Base-by-base conservation (phyloP, 116 monocot species). In the Posidonia oceanica region DNA sequence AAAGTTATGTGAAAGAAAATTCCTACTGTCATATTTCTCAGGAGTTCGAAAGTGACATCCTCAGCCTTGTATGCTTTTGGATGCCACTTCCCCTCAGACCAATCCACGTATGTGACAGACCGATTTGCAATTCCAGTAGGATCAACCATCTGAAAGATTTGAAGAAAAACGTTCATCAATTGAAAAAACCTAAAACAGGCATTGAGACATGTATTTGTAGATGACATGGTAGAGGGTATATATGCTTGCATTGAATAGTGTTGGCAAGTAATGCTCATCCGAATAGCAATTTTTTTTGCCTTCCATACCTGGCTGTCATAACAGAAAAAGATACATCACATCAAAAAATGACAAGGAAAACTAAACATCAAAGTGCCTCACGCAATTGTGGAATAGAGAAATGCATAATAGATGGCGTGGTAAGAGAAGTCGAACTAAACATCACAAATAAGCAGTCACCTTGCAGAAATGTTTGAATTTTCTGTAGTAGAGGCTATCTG, bases 71-170 rank as follows among this genome's bases (percentile, higher is more conserved):
- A 97, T 71, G 97, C 61, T 78, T 73, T 97, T 53, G 97, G 97
- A 76, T 97, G 97, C 97, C 97, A 97, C 65, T 97, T 97, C 59
- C 83, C 83, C 79, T 97, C 97, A 37, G 97, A 97, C 97, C 97
- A 97, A 74, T 97, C 97, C 5, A 97, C 97, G 67, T 92, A 89
- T 11, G 97, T 97, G 64, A 97, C 77, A 4, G 97, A 97, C 89
- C 97, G 89, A 69, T 97, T 89, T 14, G 92, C 81, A 72, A 97
- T 97, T 63, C 97, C 92, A 59, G 62, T 64, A 22, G 92, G 97
- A 81, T 97, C 97, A 39, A 87, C 66, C 83, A 89, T 87, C 97
- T 97, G 77, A 39, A 74, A 5, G 38, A 36, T 21, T 22, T 2
- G 21, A 54, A 55, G 29, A 70, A 40, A 69, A 16, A 16, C 13